Evolutionary conservation across 768 basidiomycete species (phyloP).

Genomic region (Aureoboletus auriporus): DNA sequence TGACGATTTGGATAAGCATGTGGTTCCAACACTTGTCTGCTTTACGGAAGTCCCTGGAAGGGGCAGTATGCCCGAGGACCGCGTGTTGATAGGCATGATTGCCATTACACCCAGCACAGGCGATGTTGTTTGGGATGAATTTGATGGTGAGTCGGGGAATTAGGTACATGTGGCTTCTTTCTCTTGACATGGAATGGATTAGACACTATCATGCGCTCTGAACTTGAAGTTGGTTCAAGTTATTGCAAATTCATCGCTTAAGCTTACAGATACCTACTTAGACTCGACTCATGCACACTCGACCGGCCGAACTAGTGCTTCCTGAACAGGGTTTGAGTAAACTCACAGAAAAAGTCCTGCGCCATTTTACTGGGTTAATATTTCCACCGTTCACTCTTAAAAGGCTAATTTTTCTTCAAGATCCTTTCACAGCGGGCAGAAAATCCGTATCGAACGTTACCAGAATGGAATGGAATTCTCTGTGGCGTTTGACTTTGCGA

Average conservation of each 20-base stretch:
- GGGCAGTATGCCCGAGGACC: constrained; percentile 14
- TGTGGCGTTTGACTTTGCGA: constrained; percentile 64
- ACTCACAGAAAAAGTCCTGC: constrained; percentile 71
- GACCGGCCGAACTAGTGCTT: constrained; percentile 78
- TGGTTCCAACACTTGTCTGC: constrained; percentile 68
- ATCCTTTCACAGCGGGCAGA: constrained; percentile 34
- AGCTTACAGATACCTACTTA: constrained; percentile 39
- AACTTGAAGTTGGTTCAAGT: constrained; percentile 65
- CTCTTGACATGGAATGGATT: constrained; percentile 6
- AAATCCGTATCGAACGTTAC: constrained; percentile 63
- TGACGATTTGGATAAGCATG: constrained; percentile 54
- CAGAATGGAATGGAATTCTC: constrained; percentile 52
- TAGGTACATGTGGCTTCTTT: background rate
- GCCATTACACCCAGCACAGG: constrained; percentile 84
- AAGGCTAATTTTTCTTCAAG: constrained; percentile 25
- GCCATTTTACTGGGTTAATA: constrained; percentile 61
- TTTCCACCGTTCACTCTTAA: constrained; percentile 1
- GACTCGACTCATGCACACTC: constrained; percentile 84
- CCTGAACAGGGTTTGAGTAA: constrained; percentile 56
- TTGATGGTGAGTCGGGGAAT: constrained; percentile 51
- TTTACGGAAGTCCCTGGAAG: constrained; percentile 49
- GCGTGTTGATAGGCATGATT: constrained; percentile 65
- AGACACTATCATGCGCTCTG: constrained; percentile 83
- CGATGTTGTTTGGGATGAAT: constrained; percentile 91
- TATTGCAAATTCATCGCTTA: too few species aligned